A percentile compares a stretch with the other conserved stretches of the same genome.
phyloP scores from a whole-genome alignment of 1,139 yeast genomes.

The Scheffersomyces insectosa region DNA sequence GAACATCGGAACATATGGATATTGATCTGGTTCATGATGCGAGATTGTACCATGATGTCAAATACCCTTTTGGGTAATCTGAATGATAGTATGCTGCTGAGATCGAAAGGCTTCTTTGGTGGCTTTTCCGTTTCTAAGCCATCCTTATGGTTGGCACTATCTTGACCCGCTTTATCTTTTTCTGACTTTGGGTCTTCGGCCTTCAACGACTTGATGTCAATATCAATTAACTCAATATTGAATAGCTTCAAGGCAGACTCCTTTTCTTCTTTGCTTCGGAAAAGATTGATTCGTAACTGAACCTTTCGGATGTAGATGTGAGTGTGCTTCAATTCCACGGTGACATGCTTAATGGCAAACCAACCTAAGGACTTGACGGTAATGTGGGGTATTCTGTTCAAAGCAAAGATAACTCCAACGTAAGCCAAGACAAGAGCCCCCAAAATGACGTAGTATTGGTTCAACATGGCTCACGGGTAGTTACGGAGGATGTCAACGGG shows the following conservation, averaged over 20 bases:
- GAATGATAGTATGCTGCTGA: conserved; percentile 4
- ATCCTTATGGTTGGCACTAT: not conserved
- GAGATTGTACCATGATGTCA: conserved; percentile 12
- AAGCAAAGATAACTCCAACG: conserved; percentile 15
- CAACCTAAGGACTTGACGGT: conserved; percentile 39
- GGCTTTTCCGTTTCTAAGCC: conserved; percentile 5
- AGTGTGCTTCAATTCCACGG: conserved; percentile 17
- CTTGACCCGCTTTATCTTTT: not conserved
- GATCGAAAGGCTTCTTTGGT: conserved; percentile 1
- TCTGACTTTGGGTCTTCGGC: not conserved
- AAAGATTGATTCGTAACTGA: conserved; percentile 27
- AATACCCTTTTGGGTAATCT: conserved; percentile 12
- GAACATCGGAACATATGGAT: conserved; percentile 30
- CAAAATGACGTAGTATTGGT: not conserved
- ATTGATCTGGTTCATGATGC: conserved; percentile 32
- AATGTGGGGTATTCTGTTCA: conserved; percentile 38
- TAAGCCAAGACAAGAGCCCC: conserved; percentile 14
- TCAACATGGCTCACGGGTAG: not conserved
- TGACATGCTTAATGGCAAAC: conserved; percentile 32
- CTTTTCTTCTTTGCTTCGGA: conserved; percentile 6
- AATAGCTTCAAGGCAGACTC: conserved; percentile 33
- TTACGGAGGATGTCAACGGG: not conserved
- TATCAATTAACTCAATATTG: conserved; percentile 30
- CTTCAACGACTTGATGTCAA: conserved; percentile 15
- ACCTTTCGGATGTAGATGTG: conserved; percentile 23